phyloP scores from a whole-genome alignment of 768 basidiomycete genomes.

The Favolaschia claudopus region DNA sequence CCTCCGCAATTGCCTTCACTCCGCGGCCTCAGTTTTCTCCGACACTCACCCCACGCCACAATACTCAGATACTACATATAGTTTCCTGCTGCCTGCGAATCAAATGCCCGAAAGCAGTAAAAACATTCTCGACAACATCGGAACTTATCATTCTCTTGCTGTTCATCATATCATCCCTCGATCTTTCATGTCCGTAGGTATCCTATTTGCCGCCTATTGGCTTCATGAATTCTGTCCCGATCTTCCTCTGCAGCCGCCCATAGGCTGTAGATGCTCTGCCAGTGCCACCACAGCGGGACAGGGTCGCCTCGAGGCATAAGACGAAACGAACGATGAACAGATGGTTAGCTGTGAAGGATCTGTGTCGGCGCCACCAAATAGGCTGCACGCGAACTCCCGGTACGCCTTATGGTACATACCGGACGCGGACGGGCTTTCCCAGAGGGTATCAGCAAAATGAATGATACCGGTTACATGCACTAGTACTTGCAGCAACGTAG shows the following conservation, averaged over 20 bases:
- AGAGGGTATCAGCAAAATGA: neutral
- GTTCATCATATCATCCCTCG: constrained; percentile 11
- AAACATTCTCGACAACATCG: constrained; percentile 14
- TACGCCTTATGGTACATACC: neutral
- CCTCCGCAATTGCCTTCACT: neutral
- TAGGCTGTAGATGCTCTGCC: neutral
- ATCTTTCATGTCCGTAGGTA: neutral
- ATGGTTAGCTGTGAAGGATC: neutral
- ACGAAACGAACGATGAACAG: neutral
- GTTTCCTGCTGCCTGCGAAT: constrained; percentile 9
- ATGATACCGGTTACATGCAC: too few species aligned
- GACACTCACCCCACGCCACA: neutral
- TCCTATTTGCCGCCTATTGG: neutral
- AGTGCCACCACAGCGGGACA: constrained; percentile 11
- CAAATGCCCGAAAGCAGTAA: constrained; percentile 7
- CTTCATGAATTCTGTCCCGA: constrained; percentile 4
- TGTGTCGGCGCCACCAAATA: neutral
- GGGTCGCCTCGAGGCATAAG: constrained; percentile 9
- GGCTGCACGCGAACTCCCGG: neutral
- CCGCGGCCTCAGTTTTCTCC: neutral
- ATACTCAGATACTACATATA: neutral
- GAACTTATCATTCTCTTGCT: neutral
- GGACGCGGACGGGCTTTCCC: constrained; percentile 8
- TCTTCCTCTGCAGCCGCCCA: constrained; percentile 4
- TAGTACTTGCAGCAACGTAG: too few species aligned